Conservation (phyloP, 768 basidiomycete species). For the Termitomyces heimii region DNA sequence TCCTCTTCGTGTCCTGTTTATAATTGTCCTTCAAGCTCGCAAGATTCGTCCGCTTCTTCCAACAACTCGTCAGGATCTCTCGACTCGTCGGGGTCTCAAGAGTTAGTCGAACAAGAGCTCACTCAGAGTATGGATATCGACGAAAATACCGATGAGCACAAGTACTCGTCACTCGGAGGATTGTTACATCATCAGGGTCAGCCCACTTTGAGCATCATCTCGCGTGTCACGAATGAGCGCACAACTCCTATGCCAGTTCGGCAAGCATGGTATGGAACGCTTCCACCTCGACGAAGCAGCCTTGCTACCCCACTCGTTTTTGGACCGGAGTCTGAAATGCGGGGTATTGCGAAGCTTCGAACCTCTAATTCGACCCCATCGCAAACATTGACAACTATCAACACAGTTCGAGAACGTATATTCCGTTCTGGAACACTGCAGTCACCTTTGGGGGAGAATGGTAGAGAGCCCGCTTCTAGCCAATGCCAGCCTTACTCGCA, state of each 20-base stretch:
- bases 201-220: background rate
- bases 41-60: slow-evolving; percentile 21
- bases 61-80: background rate
- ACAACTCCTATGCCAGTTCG: slow-evolving; percentile 12
- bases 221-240: background rate
- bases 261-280: slow-evolving; percentile 30
- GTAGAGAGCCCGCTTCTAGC: background rate
- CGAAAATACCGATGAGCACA: background rate
- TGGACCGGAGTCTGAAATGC: background rate
- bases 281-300: slow-evolving; percentile 11
- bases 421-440: slow-evolving; percentile 25
- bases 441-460: slow-evolving; percentile 10
- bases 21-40: slow-evolving; percentile 1
- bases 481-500: slow-evolving; percentile 7
- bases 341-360: background rate
- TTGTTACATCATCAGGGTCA: background rate
- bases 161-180: background rate
- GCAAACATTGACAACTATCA: background rate
- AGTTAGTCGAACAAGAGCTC: slow-evolving; percentile 42
- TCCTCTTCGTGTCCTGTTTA: slow-evolving; percentile 1
- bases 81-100: slow-evolving; percentile 24
- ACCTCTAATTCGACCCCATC: slow-evolving; percentile 1
- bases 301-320: background rate
- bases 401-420: background rate
- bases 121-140: slow-evolving; percentile 31